These are phyloP conservation scores for Cudoniella acicularis DNA, from an alignment of 495 filamentous ascomycete genomes.

Conservation along the genomic window DNA sequence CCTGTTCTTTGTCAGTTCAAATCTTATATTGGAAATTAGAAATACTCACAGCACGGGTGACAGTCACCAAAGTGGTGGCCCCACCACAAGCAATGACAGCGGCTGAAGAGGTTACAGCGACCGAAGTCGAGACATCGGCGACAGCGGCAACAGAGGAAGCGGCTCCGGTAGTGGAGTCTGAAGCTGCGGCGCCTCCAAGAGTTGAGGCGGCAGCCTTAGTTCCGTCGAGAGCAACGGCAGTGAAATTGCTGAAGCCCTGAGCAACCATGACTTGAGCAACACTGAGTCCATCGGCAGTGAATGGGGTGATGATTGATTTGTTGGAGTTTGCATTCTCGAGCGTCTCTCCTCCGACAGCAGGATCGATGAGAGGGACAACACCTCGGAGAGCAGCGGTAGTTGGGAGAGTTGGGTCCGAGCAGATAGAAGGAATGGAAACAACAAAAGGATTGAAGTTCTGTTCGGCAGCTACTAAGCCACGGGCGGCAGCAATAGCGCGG, in stretches of 20 bases:
- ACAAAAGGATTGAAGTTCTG: slow-evolving; percentile 65
- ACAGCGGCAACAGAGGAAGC: neutral
- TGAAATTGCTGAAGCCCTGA: slow-evolving; percentile 56
- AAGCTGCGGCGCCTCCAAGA: slow-evolving; percentile 18
- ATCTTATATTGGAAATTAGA: neutral
- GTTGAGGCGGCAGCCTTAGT: slow-evolving; percentile 11
- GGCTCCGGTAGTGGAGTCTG: slow-evolving; percentile 9
- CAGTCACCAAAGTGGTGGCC: slow-evolving; percentile 16
- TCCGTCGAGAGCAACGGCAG: slow-evolving; percentile 27
- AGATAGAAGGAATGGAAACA: slow-evolving; percentile 50
- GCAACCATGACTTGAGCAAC: slow-evolving; percentile 50
- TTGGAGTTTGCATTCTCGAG: slow-evolving; percentile 52
- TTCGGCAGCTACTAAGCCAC: slow-evolving; percentile 58
- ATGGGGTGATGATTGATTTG: slow-evolving; percentile 42
- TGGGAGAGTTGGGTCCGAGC: slow-evolving; percentile 52
- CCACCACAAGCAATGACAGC: slow-evolving; percentile 1
- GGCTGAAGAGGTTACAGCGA: neutral
- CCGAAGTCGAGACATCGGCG: neutral
- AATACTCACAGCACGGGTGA: slow-evolving; percentile 17
- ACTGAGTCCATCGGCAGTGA: slow-evolving; percentile 48
- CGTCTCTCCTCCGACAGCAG: slow-evolving; percentile 49
- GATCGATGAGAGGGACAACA: slow-evolving; percentile 58
- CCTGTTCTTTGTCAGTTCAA: neutral
- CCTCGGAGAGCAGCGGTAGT: slow-evolving; percentile 53
- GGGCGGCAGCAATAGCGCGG: slow-evolving; percentile 51